A percentile compares a stretch with the other conserved stretches of the same genome.
Conservation (phyloP, 495 filamentous ascomycete species). For the Penicillium malachiteum region DNA sequence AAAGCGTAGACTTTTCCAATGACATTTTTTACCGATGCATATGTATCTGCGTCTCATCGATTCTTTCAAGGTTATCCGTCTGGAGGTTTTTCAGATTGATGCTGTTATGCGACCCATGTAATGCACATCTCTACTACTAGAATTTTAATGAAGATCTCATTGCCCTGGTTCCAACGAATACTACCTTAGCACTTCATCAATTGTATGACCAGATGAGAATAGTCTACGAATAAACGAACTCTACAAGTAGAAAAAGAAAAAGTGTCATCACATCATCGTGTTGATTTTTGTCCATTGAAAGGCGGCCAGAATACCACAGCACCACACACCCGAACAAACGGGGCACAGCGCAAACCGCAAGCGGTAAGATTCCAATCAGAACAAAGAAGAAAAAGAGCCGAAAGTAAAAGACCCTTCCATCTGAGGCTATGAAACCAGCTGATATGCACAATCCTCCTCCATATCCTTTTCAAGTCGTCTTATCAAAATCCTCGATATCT, state of each 20-base stretch:
- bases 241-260: background rate
- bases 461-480: background rate
- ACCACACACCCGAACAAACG: constrained; percentile 29
- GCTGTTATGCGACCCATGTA: too few relatives aligned
- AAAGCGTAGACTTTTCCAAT: background rate
- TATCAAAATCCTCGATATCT: constrained; percentile 7
- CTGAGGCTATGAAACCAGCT: background rate
- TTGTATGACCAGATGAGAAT: too few relatives aligned
- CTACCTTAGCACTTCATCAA: too few relatives aligned
- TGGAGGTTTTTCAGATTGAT: too few relatives aligned
- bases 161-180: too few relatives aligned
- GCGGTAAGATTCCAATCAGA: constrained; percentile 1
- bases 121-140: background rate
- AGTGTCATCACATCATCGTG: constrained; percentile 18
- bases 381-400: background rate
- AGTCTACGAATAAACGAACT: background rate
- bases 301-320: constrained; percentile 18
- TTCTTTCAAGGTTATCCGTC: too few relatives aligned
- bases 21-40: background rate
- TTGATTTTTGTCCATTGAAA: constrained; percentile 23
- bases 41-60: background rate
- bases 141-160: too few relatives aligned
- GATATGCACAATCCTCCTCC: background rate
- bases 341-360: constrained; percentile 17
- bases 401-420: constrained; percentile 6